Conservation (phyloP, 768 basidiomycete species). For the Suillus lakei region DNA sequence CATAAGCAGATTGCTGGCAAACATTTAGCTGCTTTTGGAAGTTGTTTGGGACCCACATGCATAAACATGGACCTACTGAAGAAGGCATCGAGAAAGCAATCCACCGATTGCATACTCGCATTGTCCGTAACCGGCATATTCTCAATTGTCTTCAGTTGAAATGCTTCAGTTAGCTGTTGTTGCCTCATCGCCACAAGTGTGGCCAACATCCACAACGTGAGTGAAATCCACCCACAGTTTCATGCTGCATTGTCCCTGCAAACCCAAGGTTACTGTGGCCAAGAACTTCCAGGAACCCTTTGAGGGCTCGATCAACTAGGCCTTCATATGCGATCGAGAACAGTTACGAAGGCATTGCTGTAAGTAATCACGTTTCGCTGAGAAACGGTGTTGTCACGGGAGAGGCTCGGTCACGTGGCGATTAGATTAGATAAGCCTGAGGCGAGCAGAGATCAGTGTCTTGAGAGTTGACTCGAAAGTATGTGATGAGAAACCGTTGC, state of each 20-base stretch:
- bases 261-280: background rate
- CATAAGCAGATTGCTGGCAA: conserved; percentile 13
- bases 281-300: background rate
- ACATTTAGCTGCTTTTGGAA: conserved; percentile 24
- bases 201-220: too few relatives aligned
- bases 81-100: conserved; percentile 25
- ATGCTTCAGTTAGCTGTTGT: background rate
- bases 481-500: background rate
- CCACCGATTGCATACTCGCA: conserved; percentile 20
- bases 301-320: background rate
- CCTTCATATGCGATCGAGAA: background rate
- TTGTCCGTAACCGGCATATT: conserved; percentile 9
- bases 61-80: conserved; percentile 19
- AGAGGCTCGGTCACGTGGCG: conserved; percentile 1
- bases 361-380: background rate
- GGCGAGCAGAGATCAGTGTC: background rate
- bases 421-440: conserved; percentile 6
- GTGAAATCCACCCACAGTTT: background rate
- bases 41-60: conserved; percentile 35
- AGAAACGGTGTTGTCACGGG: background rate
- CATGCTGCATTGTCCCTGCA: background rate
- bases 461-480: background rate
- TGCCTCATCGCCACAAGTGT: background rate
- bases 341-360: background rate
- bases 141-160: background rate